Percentiles rank a stretch among this genome's conserved stretches.
phyloP scores from a whole-genome alignment of 768 basidiomycete genomes.

The Mycena galopus region DNA sequence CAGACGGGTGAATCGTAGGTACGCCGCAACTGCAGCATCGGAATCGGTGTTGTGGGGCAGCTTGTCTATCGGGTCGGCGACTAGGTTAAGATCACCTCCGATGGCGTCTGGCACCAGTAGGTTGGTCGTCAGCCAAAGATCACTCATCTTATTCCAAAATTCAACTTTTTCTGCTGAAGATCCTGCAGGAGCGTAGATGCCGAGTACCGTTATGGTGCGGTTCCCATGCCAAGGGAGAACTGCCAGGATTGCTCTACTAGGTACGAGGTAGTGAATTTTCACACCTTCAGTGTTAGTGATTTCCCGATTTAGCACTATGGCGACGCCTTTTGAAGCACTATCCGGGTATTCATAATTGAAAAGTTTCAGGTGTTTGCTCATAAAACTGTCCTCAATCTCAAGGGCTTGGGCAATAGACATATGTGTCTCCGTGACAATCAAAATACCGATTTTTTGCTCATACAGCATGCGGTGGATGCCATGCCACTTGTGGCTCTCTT shows the following conservation, averaged over 20 bases:
- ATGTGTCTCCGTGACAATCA: background rate
- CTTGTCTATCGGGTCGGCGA: conserved; percentile 16
- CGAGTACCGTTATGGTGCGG: conserved; percentile 27
- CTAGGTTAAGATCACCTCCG: conserved; percentile 42
- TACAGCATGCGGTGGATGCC: background rate
- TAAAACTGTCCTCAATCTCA: background rate
- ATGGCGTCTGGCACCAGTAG: background rate
- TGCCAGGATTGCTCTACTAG: conserved; percentile 14
- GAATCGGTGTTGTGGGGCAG: background rate
- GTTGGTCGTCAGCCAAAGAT: conserved; percentile 7
- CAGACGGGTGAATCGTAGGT: background rate
- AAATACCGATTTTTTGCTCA: background rate
- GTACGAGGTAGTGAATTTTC: conserved; percentile 5
- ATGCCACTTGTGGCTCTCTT: no score
- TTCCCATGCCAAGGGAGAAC: conserved; percentile 4
- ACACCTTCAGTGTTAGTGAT: conserved; percentile 9
- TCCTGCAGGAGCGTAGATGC: conserved; percentile 40
- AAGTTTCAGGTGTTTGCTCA: background rate
- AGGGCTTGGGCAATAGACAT: background rate
- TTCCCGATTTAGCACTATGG: conserved; percentile 17
- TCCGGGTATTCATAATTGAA: background rate
- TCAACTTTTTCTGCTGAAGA: background rate
- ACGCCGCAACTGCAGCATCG: background rate
- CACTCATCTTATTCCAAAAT: conserved; percentile 33
- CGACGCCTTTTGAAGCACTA: background rate